Percentiles rank a stretch among this genome's conserved stretches.
Conservation (phyloP, 305 asterid genomes). For the Fraxinus floribunda region DNA sequence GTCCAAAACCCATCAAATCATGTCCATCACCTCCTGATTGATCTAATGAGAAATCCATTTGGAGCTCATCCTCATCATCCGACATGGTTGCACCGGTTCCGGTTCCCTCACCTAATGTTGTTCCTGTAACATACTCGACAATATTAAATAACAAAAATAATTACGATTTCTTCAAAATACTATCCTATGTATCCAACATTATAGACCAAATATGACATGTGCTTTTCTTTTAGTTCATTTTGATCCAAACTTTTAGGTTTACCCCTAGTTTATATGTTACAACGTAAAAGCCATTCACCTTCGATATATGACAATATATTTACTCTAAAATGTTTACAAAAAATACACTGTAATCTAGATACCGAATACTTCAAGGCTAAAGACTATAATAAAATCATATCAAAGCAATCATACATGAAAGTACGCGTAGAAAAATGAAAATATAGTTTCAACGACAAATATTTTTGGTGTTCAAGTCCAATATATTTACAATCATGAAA, state of each 20-base stretch:
- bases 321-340: background rate
- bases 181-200: background rate
- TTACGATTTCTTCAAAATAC: background rate
- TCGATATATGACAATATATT: background rate
- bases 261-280: background rate
- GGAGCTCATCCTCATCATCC: constrained; percentile 77
- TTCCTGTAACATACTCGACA: constrained; percentile 35
- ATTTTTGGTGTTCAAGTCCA: too few species aligned
- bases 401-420: background rate
- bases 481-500: too few species aligned
- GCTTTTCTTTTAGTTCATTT: background rate
- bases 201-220: background rate
- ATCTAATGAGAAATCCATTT: constrained; percentile 62
- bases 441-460: background rate
- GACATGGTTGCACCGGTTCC: constrained; percentile 75
- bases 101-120: constrained; percentile 49
- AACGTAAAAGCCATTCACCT: background rate
- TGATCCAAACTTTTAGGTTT: background rate
- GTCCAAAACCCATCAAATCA: constrained; percentile 79
- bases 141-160: background rate
- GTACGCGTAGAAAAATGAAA: background rate
- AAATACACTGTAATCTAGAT: background rate
- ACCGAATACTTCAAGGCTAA: background rate
- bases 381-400: background rate
- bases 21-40: constrained; percentile 59